Conservation (phyloP, 495 filamentous ascomycete species). For the Cairneyella variabilis region DNA sequence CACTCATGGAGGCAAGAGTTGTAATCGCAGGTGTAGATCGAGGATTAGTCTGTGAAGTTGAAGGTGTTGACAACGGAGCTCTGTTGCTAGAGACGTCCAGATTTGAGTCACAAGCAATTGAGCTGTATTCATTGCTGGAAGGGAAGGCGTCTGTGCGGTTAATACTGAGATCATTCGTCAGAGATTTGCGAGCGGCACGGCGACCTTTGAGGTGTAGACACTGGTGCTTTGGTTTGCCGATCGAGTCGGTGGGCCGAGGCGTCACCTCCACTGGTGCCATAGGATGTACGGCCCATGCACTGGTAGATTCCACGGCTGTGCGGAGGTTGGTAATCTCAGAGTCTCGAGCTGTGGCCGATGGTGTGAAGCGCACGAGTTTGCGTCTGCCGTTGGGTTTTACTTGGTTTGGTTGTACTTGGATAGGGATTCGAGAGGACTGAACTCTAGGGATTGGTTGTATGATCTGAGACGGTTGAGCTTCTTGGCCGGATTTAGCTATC, state of each 20-base stretch:
- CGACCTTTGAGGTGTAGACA: conserved; percentile 7
- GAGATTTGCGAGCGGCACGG: neutral
- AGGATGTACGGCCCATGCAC: conserved; percentile 2
- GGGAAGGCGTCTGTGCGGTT: neutral
- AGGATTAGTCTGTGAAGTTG: no score
- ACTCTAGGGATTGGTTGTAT: neutral
- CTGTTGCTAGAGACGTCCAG: no score
- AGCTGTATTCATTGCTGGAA: conserved; percentile 11
- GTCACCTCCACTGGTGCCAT: neutral
- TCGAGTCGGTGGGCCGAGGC: no score
- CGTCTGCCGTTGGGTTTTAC: neutral
- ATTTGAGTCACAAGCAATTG: neutral
- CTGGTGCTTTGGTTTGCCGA: neutral
- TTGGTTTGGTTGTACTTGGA: neutral
- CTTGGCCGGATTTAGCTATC: neutral
- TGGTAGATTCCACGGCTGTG: conserved; percentile 10
- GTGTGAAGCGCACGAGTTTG: conserved; percentile 17
- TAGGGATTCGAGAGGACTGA: neutral
- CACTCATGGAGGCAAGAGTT: no score
- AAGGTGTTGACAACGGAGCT: no score
- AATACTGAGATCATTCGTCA: conserved; percentile 3
- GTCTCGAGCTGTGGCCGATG: conserved; percentile 17
- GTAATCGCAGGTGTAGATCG: no score
- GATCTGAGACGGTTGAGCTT: neutral
- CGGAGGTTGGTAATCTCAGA: conserved; percentile 13